A percentile compares a stretch with the other conserved stretches of the same genome.
Conservation (phyloP, 2,329 filamentous ascomycete species). For the Penicillium sp. region DNA sequence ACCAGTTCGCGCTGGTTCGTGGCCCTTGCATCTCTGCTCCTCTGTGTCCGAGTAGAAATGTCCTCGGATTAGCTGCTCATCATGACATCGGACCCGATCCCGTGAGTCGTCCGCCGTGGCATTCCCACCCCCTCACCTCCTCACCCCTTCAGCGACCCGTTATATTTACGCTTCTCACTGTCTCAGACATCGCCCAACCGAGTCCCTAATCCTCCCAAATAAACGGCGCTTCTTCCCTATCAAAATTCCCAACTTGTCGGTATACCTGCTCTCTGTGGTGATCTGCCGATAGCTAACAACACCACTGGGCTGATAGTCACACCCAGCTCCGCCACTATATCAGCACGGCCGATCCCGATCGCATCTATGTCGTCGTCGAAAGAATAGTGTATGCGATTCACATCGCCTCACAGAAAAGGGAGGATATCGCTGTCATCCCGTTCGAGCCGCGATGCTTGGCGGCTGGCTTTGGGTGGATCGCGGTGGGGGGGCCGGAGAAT, state of each 20-base stretch:
- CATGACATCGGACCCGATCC: slow-evolving; percentile 48
- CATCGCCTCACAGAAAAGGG: slow-evolving; percentile 70
- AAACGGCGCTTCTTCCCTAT: slow-evolving; percentile 71
- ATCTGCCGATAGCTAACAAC: slow-evolving; percentile 14
- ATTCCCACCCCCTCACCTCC: slow-evolving; percentile 12
- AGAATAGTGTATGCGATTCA: slow-evolving; percentile 75
- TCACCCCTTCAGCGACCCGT: slow-evolving; percentile 10
- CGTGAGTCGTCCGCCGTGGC: slow-evolving; percentile 35
- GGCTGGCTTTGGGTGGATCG: slow-evolving; percentile 86
- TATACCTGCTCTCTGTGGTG: slow-evolving; percentile 26
- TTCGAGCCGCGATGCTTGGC: slow-evolving; percentile 83
- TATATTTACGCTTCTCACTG: slow-evolving; percentile 12
- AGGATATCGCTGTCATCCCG: slow-evolving; percentile 71
- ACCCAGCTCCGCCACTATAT: slow-evolving; percentile 79
- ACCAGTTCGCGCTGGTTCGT: slow-evolving; percentile 10
- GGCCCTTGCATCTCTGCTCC: slow-evolving; percentile 16
- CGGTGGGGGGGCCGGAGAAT: slow-evolving; percentile 79
- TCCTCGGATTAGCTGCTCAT: slow-evolving; percentile 35
- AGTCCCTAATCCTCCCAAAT: slow-evolving; percentile 64
- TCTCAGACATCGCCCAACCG: slow-evolving; percentile 66
- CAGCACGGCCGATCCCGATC: slow-evolving; percentile 74
- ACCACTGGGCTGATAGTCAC: slow-evolving; percentile 36
- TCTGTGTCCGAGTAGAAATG: slow-evolving; percentile 37
- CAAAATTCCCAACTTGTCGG: slow-evolving; percentile 68
- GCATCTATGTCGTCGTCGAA: slow-evolving; percentile 84